Evolutionary conservation across 768 basidiomycete genomes (phyloP).

Genomic region (Kwoniella dejecticola): DNA sequence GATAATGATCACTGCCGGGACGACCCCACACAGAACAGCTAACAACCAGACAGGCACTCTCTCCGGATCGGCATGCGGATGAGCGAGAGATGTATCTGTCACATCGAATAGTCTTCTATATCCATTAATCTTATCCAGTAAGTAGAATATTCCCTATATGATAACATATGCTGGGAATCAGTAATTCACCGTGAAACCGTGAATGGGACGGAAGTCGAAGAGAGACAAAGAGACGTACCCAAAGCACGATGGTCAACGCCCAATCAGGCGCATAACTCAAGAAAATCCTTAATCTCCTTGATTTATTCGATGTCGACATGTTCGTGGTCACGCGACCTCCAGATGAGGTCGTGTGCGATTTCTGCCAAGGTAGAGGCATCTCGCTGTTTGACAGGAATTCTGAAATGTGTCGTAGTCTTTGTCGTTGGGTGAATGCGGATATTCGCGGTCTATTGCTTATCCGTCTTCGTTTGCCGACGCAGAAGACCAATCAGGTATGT

Average conservation of each 20-base stretch:
- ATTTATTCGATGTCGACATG: constrained; percentile 1
- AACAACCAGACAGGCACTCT: constrained; percentile 49
- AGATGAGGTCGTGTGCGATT: constrained; percentile 2
- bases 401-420: too few relatives aligned
- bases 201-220: too few relatives aligned
- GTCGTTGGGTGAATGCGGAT: too few relatives aligned
- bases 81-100: constrained; percentile 44
- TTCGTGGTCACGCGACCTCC: constrained; percentile 19
- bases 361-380: constrained; percentile 8
- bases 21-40: constrained; percentile 46
- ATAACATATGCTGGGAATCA: constrained; percentile 16
- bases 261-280: constrained; percentile 51
- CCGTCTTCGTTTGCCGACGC: background rate
- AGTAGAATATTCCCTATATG: constrained; percentile 39
- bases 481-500: background rate
- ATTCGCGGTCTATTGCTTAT: too few relatives aligned
- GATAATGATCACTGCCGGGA: constrained; percentile 48
- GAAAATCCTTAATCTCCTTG: constrained; percentile 30
- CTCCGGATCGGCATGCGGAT: constrained; percentile 50
- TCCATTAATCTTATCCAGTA: constrained; percentile 56
- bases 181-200: background rate
- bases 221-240: too few relatives aligned
- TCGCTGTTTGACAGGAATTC: background rate
- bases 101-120: constrained; percentile 44
- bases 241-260: constrained; percentile 49